Base-by-base conservation (phyloP, 306 rosid genomes). In the Hippophae gyantsensis region DNA sequence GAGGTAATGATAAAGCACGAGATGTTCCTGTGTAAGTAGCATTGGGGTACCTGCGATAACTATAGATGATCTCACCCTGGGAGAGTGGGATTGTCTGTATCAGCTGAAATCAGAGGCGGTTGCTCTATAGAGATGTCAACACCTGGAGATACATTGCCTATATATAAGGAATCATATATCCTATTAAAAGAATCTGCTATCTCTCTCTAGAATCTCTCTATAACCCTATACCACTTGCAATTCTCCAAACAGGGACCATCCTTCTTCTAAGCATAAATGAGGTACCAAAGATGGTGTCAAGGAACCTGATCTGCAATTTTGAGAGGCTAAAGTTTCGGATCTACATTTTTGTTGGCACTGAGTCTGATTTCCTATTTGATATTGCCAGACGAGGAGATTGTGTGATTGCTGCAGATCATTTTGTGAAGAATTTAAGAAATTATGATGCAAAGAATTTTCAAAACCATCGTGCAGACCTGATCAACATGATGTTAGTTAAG, bases 381-480 rank as follows among this genome's bases (percentile, higher is more conserved):
- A 79, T 87, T 54, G 81, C 87, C 25, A 85, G 96, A 73, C 81
- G 92, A 80, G 98, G 96, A 47, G 81, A 79, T 72, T 81, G 85
- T 40, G 86, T 83, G 66, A 81, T 92, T 54, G 60, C 59, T 54
- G 74, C 73, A 12, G 84, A 85, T 73, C 72, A 64, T 58, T 81
- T 92, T 77, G 26, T 81, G 65, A 72, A 50, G 57, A 72, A 78
- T 67, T 51, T 76, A 42, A 74, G 72, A 68, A 70, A 65, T 70
- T 32, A 59, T 63, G 81, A 87, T 68, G 65, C 54, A 52, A 65
- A 74, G 69, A 68, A 6, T 65, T 18, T 18, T 18, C 23, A 76
- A 64, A 78, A 69, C 54, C 72, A 79, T 43, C 64, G 42, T 47
- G 61, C 54, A 9, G 85, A 79, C 54, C 46, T 68, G 53, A 64